Evolutionary conservation across 441 rosid species (phyloP).

Genomic region (Populus hybrid): DNA sequence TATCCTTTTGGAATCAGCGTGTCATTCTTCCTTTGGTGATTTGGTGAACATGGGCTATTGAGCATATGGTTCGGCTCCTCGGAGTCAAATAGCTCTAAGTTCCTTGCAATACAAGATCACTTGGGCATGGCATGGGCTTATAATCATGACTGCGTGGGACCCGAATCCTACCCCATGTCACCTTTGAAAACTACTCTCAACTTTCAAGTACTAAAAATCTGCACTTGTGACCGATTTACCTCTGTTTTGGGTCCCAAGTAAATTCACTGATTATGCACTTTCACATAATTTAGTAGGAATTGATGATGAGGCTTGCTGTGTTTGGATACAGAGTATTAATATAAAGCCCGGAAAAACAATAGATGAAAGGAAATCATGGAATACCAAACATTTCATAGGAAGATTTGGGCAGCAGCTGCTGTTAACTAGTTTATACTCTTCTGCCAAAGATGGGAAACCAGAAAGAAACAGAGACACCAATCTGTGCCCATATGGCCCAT

Average conservation of each 20-base stretch:
- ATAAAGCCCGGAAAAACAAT: not conserved
- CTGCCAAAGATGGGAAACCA: slow-evolving; percentile 28
- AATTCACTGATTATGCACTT: slow-evolving; percentile 18
- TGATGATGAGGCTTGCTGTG: slow-evolving; percentile 12
- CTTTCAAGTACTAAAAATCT: slow-evolving; percentile 20
- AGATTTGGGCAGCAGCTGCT: slow-evolving; percentile 26
- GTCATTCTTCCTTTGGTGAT: too few relatives aligned
- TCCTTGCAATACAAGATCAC: not conserved
- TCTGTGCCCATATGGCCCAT: slow-evolving; percentile 23
- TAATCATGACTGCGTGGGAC: slow-evolving; percentile 11
- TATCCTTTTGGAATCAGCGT: too few relatives aligned
- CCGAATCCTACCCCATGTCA: slow-evolving; percentile 6
- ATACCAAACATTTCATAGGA: slow-evolving; percentile 23
- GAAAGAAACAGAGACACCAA: slow-evolving; percentile 27
- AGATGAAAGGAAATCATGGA: not conserved
- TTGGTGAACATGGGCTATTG: too few relatives aligned
- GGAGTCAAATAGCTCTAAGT: not conserved
- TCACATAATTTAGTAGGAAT: slow-evolving; percentile 10
- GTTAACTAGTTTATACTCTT: slow-evolving; percentile 26
- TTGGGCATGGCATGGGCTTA: slow-evolving; percentile 13
- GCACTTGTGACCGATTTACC: slow-evolving; percentile 5
- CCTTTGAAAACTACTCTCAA: slow-evolving; percentile 11
- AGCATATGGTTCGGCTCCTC: not conserved
- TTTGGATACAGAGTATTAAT: not conserved
- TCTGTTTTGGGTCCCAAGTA: not conserved